phyloP scores from a whole-genome alignment of 2,329 filamentous ascomycete genomes.

The Didymella glomerata region DNA sequence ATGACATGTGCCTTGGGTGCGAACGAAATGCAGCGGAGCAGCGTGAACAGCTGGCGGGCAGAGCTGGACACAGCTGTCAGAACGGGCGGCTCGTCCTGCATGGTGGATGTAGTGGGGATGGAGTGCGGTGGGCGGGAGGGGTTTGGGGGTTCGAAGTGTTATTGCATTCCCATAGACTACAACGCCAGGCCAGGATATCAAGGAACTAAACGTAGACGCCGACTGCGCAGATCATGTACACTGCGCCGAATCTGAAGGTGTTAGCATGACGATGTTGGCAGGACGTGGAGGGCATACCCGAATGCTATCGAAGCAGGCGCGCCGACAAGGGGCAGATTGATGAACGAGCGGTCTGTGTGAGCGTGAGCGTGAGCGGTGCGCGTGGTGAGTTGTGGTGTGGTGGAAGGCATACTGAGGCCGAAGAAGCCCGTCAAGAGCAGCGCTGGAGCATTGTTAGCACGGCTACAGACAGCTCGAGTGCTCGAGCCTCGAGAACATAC shows the following conservation, averaged over 20 bases:
- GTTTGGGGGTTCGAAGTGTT: constrained; percentile 32
- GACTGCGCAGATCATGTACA: constrained; percentile 98
- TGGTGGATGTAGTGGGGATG: constrained; percentile 31
- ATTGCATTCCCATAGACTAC: constrained; percentile 53
- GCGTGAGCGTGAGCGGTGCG: constrained; percentile 71
- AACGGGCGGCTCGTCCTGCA: constrained; percentile 60
- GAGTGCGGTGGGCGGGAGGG: constrained; percentile 21
- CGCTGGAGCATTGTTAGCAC: constrained; percentile 54
- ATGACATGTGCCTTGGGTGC: constrained; percentile 71
- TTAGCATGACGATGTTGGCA: background rate
- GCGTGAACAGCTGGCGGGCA: constrained; percentile 74
- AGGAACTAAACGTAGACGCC: constrained; percentile 90
- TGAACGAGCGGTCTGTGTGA: constrained; percentile 78
- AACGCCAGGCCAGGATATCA: constrained; percentile 40
- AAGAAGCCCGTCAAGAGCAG: constrained; percentile 80
- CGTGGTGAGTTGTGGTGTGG: constrained; percentile 2
- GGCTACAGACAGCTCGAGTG: background rate
- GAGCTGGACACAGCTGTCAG: constrained; percentile 81
- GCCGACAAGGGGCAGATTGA: constrained; percentile 79
- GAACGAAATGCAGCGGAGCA: constrained; percentile 70
- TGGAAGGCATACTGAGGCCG: constrained; percentile 73
- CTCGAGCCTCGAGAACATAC: constrained; percentile 49
- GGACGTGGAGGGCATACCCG: constrained; percentile 70
- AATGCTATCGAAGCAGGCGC: constrained; percentile 87
- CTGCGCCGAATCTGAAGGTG: constrained; percentile 79